A percentile compares a stretch with the other conserved stretches of the same genome.
phyloP scores from a whole-genome alignment of 306 rosid genomes.

The Prunus kanzakura region DNA sequence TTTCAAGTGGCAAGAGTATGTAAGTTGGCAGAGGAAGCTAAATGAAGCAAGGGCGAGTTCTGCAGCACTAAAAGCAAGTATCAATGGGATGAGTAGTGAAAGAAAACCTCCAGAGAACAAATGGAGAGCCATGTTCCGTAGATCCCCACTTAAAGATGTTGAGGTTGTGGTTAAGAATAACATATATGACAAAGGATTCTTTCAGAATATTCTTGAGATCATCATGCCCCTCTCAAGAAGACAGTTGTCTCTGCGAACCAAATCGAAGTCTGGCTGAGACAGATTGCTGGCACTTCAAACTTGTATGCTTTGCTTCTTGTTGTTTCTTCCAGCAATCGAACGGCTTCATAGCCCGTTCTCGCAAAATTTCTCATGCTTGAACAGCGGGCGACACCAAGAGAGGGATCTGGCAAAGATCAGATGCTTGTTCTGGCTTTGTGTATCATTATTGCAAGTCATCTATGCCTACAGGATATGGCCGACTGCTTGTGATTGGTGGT shows the following conservation, averaged over 20 bases:
- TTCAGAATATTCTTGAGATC: constrained; percentile 63
- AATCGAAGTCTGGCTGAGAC: constrained; percentile 59
- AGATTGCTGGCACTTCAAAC: constrained; percentile 8
- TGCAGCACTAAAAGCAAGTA: constrained; percentile 59
- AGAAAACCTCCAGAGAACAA: constrained; percentile 53
- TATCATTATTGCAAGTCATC: not conserved
- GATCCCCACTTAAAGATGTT: constrained; percentile 58
- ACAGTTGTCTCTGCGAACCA: constrained; percentile 34
- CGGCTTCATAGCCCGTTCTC: not conserved
- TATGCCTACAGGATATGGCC: not conserved
- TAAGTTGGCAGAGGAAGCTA: constrained; percentile 68
- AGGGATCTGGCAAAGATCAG: not conserved
- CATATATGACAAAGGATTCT: constrained; percentile 61
- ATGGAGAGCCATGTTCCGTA: constrained; percentile 64
- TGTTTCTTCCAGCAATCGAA: not conserved
- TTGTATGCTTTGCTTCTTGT: not conserved
- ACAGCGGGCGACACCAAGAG: not conserved
- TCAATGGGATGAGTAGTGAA: constrained; percentile 46
- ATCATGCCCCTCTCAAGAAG: constrained; percentile 64
- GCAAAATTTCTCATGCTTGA: not conserved
- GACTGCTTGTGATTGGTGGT: not conserved
- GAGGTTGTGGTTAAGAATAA: constrained; percentile 59
- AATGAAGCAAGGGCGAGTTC: constrained; percentile 70
- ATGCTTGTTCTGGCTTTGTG: not conserved
- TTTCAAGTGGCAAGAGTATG: constrained; percentile 86